Evolutionary conservation across 345 rosid species (phyloP), one percentile per base, ranked within the genome.

Genomic region (Murraya paniculata): DNA sequence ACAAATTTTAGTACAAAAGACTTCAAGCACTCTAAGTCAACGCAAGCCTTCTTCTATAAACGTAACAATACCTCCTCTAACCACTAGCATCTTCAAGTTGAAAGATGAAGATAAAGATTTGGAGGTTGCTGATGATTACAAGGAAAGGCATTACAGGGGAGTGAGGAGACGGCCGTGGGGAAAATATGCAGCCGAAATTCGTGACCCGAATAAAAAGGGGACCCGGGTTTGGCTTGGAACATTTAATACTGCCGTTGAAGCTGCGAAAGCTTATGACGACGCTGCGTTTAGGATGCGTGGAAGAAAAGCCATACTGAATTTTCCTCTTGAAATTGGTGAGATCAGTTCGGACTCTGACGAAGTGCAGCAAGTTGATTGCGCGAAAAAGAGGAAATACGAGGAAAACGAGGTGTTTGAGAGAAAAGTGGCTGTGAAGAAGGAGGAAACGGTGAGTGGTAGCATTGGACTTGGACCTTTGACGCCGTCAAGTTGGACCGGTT

Each of bases 151-250:
- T 82, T 93, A 93, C 86, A 86, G 98, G 68, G 98, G 99, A 2
- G 99, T 93, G 0, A 78, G 98, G 68, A 83, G 94, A 24, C 80
- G 98, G 61, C 98, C 97, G 2, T 95, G 98, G 98, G 98, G 98
- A 1, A 95, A 89, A 72, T 95, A 80, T 76, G 97, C 97, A 1
- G 97, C 98, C 24, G 98, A 93, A 86, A 93, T 95, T 22, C 91
- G 99, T 7, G 98, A 95, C 78, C 99, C 99, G 6, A 92, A 89
- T 75, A 82, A 81, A 53, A 95, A 95, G 76, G 99, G 99, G 11
- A 82, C 92, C 21, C 86, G 99, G 30, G 84, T 91, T 9, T 69
- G 73, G 73, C 90, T 95, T 6, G 98, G 98, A 18, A 95, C 98
- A 0, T 95, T 93, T 71, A 93, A 95, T 9, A 87, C 89, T 0